Conservation (phyloP, 2,329 filamentous ascomycete species). For the Colletotrichum tanaceti region DNA sequence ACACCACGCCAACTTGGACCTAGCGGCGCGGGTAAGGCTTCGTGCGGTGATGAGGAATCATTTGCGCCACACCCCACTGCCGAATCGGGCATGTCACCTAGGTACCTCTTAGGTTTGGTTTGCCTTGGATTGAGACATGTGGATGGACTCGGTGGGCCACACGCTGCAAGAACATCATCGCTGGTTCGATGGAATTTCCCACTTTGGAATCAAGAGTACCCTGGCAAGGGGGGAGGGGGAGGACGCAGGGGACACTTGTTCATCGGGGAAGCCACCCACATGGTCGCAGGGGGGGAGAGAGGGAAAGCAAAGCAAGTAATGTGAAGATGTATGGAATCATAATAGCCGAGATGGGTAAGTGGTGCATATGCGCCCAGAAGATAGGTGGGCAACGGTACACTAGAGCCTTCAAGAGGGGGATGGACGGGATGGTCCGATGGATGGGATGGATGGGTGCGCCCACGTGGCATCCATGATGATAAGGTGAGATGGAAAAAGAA, state of each 20-base stretch:
- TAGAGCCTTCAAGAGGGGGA: neutral
- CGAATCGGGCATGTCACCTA: conserved; percentile 12
- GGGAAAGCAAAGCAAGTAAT: neutral
- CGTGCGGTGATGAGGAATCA: conserved; percentile 33
- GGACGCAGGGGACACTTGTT: neutral
- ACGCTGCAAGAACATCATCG: neutral
- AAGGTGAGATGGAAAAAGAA: conserved; percentile 3
- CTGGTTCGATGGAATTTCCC: neutral
- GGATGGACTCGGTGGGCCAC: neutral
- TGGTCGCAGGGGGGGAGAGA: neutral
- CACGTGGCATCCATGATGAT: neutral
- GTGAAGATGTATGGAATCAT: conserved; percentile 11
- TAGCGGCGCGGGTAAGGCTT: conserved; percentile 20
- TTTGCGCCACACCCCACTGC: conserved; percentile 2
- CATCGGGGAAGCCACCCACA: conserved; percentile 1
- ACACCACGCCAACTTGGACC: conserved; percentile 20
- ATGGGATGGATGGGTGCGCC: neutral
- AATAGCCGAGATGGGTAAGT: neutral
- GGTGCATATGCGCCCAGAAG: conserved; percentile 6
- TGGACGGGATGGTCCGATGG: neutral
- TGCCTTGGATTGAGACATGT: neutral
- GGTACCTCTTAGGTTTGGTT: neutral
- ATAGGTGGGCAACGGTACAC: neutral
- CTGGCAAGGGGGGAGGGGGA: neutral
- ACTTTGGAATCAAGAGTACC: neutral